Percentiles rank a stretch among this genome's conserved stretches.
Conservation (phyloP, 176 grass and related monocot genomes). For the Phragmites australis region DNA sequence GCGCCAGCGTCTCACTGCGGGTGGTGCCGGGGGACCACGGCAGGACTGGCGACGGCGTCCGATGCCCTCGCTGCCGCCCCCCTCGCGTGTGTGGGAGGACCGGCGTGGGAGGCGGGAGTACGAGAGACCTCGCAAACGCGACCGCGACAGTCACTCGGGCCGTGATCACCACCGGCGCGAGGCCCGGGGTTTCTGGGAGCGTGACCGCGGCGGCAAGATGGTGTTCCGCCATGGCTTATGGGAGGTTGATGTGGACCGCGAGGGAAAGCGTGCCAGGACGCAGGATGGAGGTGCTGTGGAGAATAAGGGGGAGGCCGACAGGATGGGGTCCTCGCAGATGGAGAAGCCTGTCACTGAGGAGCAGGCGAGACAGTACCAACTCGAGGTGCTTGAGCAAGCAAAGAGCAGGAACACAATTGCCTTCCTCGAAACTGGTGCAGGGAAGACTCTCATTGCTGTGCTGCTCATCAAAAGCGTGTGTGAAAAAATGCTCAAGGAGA, state of each 20-base stretch:
- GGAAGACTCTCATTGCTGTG: slow-evolving; percentile 91
- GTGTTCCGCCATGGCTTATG: slow-evolving; percentile 78
- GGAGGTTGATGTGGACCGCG: slow-evolving; percentile 67
- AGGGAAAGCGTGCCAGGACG: slow-evolving; percentile 56
- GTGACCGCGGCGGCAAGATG: slow-evolving; percentile 80
- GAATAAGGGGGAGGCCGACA: slow-evolving; percentile 41
- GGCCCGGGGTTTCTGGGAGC: slow-evolving; percentile 83
- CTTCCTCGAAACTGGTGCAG: slow-evolving; percentile 84
- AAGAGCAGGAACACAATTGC: slow-evolving; percentile 95
- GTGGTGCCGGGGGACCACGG: not conserved
- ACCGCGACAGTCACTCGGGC: slow-evolving; percentile 49
- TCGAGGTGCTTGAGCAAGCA: slow-evolving; percentile 93
- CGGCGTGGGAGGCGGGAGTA: slow-evolving; percentile 58
- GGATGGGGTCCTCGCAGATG: not conserved
- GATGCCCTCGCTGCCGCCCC: not conserved
- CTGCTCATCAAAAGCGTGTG: slow-evolving; percentile 83
- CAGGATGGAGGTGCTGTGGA: slow-evolving; percentile 36
- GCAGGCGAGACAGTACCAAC: slow-evolving; percentile 83
- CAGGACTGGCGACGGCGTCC: slow-evolving; percentile 33
- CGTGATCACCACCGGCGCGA: slow-evolving; percentile 56
- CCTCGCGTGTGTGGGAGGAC: slow-evolving; percentile 43
- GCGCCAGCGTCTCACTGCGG: slow-evolving; percentile 33
- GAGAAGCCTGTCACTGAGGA: slow-evolving; percentile 77
- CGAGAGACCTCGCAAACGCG: slow-evolving; percentile 63
- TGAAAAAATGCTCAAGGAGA: slow-evolving; percentile 69